Conservation (phyloP, 2,329 filamentous ascomycete species). For the Orbilia blumenaviensis region DNA sequence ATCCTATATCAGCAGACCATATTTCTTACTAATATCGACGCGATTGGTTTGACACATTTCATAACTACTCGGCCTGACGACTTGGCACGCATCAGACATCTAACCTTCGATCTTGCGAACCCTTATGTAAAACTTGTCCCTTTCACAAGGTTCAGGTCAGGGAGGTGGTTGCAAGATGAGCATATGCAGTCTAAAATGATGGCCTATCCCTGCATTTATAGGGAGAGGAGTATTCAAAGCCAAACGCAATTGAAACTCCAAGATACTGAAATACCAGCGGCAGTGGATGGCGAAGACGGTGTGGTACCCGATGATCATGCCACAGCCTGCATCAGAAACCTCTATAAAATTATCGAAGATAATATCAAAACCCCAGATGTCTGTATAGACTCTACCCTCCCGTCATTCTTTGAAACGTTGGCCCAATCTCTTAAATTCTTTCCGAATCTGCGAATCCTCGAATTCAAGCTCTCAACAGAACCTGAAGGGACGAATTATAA, state of each 20-base stretch:
- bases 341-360: not conserved
- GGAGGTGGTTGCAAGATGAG: not conserved
- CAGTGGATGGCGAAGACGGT: not conserved
- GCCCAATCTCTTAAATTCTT: not conserved
- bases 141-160: not conserved
- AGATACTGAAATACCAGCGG: not conserved
- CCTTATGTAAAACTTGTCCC: slow-evolving; percentile 24
- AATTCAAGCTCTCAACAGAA: slow-evolving; percentile 21
- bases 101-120: slow-evolving; percentile 30
- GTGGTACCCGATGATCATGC: not conserved
- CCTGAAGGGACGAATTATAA: not conserved
- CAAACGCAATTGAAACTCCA: not conserved
- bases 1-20: slow-evolving; percentile 18
- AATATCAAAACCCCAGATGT: not conserved
- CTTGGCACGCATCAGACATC: not conserved
- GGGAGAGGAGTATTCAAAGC: not conserved
- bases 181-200: not conserved
- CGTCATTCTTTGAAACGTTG: not conserved
- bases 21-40: slow-evolving; percentile 18
- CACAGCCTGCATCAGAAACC: not conserved
- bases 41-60: not conserved
- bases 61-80: not conserved
- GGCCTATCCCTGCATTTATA: not conserved
- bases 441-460: slow-evolving; percentile 19
- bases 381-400: no score